Base-by-base conservation (phyloP, 202 grass and related monocot species). In the Panicum virgatum region DNA sequence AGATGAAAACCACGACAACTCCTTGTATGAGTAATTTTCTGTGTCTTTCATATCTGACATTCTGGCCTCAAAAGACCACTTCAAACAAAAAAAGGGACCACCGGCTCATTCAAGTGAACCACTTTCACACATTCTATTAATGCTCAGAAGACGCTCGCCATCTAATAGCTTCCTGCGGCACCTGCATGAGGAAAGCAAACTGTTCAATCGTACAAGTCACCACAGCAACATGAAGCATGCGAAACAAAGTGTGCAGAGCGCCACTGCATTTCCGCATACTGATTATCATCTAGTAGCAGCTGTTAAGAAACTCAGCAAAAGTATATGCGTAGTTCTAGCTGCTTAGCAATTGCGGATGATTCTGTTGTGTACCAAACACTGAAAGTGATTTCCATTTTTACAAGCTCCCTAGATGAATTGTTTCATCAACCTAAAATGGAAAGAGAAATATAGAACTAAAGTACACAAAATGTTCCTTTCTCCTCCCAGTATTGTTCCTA, bases 151-250 rank as follows among this genome's bases (percentile, higher is more conserved):
- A 63, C 20, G 30, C 22, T 34, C 18, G n/a, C 0, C 26, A 26
- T 22, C 62, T 59, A 68, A 37, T 83, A 46, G 10, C 22, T 20
- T 16, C 30, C 81, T 15, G 60, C 81, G 26, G 53, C 30, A 44
- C 72, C 72, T 83, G 81, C 48, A 10, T 58, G n/a, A 44, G 5
- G n/a, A 68, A 43, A 43, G n/a, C 20, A 67, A 67, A 43, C 38
- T 6, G n/a, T 25, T 68, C 12, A 66, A 39, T 22, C 10, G 0
- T 43, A 43, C 38, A 68, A n/a, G 20, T 52, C 38, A 40, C 12
- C 63, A 68, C 11, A 23, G 10, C 38, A 68, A 38, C 29, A 50
- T 46, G 72, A 57, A 83, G 15, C 11, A 66, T 25, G 56, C 20
- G 22, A 30, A 23, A 30, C 26, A 15, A 30, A 23, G 22, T 15